phyloP scores from a whole-genome alignment of 2,329 filamentous ascomycete genomes.

The Aspergillus udagawae region DNA sequence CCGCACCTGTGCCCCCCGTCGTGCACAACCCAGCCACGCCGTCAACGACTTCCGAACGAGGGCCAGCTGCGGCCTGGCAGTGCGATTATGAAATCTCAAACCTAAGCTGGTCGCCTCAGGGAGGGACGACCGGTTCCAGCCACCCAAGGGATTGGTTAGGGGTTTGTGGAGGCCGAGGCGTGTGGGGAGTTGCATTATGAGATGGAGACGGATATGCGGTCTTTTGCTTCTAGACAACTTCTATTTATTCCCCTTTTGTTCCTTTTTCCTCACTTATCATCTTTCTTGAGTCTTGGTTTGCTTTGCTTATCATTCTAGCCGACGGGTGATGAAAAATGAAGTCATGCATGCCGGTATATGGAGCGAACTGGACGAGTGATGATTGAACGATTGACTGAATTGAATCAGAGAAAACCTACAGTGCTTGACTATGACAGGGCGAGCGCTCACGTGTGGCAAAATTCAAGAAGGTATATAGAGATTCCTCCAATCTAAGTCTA shows the following conservation, averaged over 20 bases:
- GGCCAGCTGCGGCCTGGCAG: constrained; percentile 44
- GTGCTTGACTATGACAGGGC: neutral
- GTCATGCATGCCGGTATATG: neutral
- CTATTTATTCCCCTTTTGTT: neutral
- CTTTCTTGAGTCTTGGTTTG: constrained; percentile 1
- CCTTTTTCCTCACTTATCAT: neutral
- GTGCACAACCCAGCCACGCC: constrained; percentile 20
- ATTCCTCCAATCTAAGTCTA: constrained; percentile 11
- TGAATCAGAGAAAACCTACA: neutral
- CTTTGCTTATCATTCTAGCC: neutral
- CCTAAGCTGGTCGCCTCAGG: constrained; percentile 45
- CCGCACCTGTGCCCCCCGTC: constrained; percentile 43
- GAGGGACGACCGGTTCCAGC: constrained; percentile 30
- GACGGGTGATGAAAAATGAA: neutral
- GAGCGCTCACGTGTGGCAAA: neutral
- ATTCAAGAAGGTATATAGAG: neutral
- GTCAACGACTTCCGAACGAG: constrained; percentile 38
- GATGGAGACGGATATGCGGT: neutral
- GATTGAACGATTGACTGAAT: constrained; percentile 36
- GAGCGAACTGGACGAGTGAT: neutral
- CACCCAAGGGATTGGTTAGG: constrained; percentile 41
- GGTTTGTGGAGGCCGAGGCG: constrained; percentile 43
- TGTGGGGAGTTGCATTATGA: constrained; percentile 43
- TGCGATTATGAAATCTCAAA: constrained; percentile 47
- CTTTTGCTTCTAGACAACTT: neutral